Percentiles rank a stretch among this genome's conserved stretches.
Conservation (phyloP, 106 monocot species). For the Acorus calamus region DNA sequence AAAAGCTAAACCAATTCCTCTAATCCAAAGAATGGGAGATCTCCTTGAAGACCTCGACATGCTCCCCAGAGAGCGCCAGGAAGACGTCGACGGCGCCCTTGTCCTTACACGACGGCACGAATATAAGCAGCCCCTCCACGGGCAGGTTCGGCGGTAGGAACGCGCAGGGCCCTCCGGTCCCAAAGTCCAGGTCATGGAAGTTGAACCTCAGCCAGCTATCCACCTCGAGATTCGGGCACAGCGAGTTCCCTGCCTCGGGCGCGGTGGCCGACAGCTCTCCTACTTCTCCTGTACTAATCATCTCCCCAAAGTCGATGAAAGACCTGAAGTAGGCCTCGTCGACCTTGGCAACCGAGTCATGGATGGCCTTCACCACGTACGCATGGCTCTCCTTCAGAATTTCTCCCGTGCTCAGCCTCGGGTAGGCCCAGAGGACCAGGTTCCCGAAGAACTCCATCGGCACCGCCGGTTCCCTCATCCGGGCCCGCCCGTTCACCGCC, state of each 20-base stretch:
- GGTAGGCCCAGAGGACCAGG: neutral
- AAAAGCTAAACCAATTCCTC: neutral
- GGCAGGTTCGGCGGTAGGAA: neutral
- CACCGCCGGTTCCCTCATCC: conserved; percentile 4
- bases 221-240: conserved; percentile 9
- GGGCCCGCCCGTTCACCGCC: conserved; percentile 9
- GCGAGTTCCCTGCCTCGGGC: neutral
- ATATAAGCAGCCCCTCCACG: conserved; percentile 5
- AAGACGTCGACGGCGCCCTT: conserved; percentile 5
- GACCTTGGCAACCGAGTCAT: neutral
- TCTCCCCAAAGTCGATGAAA: conserved; percentile 12
- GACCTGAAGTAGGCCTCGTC: conserved; percentile 12
- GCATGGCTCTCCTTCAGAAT: conserved; percentile 1
- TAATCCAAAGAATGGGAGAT: conserved; percentile 4
- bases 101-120: neutral
- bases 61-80: neutral
- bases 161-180: neutral
- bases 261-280: neutral
- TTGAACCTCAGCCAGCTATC: conserved; percentile 7
- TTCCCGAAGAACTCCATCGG: conserved; percentile 5
- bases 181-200: conserved; percentile 10
- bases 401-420: conserved; percentile 5
- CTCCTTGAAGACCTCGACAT: conserved; percentile 1
- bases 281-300: neutral
- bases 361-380: conserved; percentile 4